A percentile compares a stretch with the other conserved stretches of the same genome.
These are phyloP conservation scores for Penicillium sp. DNA, from an alignment of 2,329 filamentous ascomycete genomes.

Conservation along the genomic window DNA sequence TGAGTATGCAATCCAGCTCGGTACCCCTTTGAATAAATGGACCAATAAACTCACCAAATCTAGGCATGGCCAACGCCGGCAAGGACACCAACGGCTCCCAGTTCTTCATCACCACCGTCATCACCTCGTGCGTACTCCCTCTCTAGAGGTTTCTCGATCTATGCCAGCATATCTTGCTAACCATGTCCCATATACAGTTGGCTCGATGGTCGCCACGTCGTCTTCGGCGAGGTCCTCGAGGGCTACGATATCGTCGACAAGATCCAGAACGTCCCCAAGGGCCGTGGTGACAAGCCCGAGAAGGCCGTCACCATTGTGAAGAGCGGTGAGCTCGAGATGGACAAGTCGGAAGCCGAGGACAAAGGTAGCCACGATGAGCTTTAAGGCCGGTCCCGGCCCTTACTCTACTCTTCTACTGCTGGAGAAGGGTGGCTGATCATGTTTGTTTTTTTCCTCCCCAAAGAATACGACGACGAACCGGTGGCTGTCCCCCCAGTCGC, in stretches of 20 bases:
- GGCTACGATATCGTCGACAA: constrained; percentile 70
- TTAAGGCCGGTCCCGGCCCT: constrained; percentile 51
- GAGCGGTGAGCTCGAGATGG: constrained; percentile 67
- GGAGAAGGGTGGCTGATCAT: constrained; percentile 43
- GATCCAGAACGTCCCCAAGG: constrained; percentile 68
- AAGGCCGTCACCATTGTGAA: constrained; percentile 69
- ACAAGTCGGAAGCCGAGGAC: constrained; percentile 41
- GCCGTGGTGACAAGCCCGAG: constrained; percentile 61
- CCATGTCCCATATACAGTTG: constrained; percentile 47
- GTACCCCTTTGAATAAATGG: background rate
- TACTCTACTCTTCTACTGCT: constrained; percentile 33
- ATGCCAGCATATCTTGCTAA: background rate
- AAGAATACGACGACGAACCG: constrained; percentile 29
- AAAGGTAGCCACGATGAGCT: constrained; percentile 74
- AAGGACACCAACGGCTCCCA: constrained; percentile 70
- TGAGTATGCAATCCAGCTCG: constrained; percentile 55
- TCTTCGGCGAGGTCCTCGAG: constrained; percentile 73
- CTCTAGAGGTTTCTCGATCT: background rate
- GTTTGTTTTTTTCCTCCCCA: constrained; percentile 28
- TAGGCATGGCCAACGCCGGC: constrained; percentile 70
- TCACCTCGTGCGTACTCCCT: constrained; percentile 54
- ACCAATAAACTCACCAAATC: constrained; percentile 19
- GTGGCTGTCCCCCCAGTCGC: constrained; percentile 6
- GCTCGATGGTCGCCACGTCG: constrained; percentile 69
- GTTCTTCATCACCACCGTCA: constrained; percentile 70